Evolutionary conservation across 805 yeast species (phyloP).

Genomic region (Pichia heedii): DNA sequence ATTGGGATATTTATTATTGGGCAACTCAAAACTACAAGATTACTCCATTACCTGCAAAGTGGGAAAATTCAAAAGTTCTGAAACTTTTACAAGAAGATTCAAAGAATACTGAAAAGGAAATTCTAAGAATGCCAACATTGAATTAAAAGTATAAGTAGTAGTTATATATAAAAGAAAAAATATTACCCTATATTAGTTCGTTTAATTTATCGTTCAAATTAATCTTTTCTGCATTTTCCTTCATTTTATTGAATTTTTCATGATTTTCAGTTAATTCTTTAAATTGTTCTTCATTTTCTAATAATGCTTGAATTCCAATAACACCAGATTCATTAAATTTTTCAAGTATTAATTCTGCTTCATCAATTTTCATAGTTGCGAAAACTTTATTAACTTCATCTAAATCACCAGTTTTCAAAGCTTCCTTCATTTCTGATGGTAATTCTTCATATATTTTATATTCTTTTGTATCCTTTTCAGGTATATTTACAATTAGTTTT

Average conservation of each 20-base stretch:
- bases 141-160: conserved; percentile 9
- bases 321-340: conserved; percentile 73
- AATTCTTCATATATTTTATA: conserved; percentile 51
- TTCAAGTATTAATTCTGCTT: conserved; percentile 72
- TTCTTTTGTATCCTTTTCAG: conserved; percentile 43
- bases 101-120: conserved; percentile 58
- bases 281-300: conserved; percentile 68
- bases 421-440: conserved; percentile 58
- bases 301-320: conserved; percentile 67
- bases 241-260: conserved; percentile 7
- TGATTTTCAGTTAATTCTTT: conserved; percentile 38
- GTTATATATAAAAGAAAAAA: too few species aligned
- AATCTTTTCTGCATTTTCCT: conserved; percentile 8
- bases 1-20: conserved; percentile 99
- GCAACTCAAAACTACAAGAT: conserved; percentile 76
- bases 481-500: conserved; percentile 62
- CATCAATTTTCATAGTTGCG: conserved; percentile 59
- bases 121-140: conserved; percentile 81
- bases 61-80: conserved; percentile 65
- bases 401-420: conserved; percentile 60
- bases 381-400: conserved; percentile 81
- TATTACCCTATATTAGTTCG: neutral
- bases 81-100: conserved; percentile 61
- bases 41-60: conserved; percentile 80
- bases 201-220: conserved; percentile 4